Base-by-base conservation (phyloP, 225 moss, liverwort and hornwort genomes). In the Pseudisothecium myosuroides region DNA sequence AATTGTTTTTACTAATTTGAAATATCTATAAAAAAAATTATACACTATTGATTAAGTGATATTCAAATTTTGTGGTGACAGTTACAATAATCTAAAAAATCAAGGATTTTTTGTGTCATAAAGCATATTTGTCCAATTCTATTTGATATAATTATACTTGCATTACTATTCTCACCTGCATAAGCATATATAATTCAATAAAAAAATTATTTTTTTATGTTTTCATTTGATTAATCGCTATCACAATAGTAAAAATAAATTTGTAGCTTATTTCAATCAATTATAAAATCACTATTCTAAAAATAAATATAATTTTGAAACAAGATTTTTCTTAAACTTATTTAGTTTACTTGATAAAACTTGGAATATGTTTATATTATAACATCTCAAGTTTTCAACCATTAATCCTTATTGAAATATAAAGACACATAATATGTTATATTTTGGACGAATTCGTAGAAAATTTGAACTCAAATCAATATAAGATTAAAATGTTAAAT, bases 361-460 rank as follows among this genome's bases (percentile, higher is more conserved):
- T 37, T 54, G 14, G 15, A 54, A 37, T 6, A 36, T 1, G 1
- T 37, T 58, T 17, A 12, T 27, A 2, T 4, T 5, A 39, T 29
- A 39, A 19, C 7, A 28, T 18, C 4, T 5, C 6, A n/a, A n/a
- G n/a, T n/a, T n/a, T n/a, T n/a, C n/a, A 58, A 29, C 0, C 41
- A 29, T 29, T 39, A 12, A n/a, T 28, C 1, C 8, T 56, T n/a
- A 2, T 7, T 26, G 24, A 80, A 56, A 26, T 22, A 76, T 13
- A 23, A 3, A 27, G 5, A 17, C 0, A 39, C 11, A 11, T 4
- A 12, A 27, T 56, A n/a, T 0, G 0, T n/a, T 14, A 11, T 10
- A 17, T n/a, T 79, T 55, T n/a, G 1, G 7, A 56, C 0, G 4
- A 17, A 17, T 17, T 39, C 0, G 5, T 39, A 2, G 7, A 27